Percentiles rank a stretch among this genome's conserved stretches.
Conservation (phyloP, 2,329 filamentous ascomycete genomes). For the Talaromyces sp. region DNA sequence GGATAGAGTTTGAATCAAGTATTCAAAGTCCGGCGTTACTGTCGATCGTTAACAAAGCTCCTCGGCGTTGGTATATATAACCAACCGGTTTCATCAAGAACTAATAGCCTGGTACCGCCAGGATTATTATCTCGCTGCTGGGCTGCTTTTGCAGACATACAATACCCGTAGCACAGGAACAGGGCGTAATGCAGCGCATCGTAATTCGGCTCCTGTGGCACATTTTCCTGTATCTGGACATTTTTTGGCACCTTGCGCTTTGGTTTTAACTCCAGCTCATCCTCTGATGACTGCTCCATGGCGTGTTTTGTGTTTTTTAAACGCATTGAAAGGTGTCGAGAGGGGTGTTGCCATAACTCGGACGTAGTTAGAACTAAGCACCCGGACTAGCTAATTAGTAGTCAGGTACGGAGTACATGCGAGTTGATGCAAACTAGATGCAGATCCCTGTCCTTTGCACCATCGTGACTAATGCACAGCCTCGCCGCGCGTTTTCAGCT, state of each 20-base stretch:
- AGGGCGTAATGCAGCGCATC: slow-evolving; percentile 13
- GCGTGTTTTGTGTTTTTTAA: neutral
- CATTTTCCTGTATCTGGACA: neutral
- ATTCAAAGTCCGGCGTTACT: slow-evolving; percentile 12
- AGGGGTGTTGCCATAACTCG: neutral
- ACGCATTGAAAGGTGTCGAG: neutral
- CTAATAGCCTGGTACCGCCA: neutral
- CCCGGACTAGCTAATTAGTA: neutral
- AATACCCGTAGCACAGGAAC: slow-evolving; percentile 15
- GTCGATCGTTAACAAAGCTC: neutral
- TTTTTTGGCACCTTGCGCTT: neutral
- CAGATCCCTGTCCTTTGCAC: neutral
- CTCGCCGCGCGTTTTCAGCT: neutral
- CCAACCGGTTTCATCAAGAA: slow-evolving; percentile 9
- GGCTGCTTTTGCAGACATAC: slow-evolving; percentile 2
- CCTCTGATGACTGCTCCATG: neutral
- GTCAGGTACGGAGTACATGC: no score
- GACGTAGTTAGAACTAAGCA: neutral
- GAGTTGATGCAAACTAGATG: neutral
- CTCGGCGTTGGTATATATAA: neutral
- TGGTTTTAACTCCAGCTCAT: neutral
- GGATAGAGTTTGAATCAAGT: slow-evolving; percentile 1
- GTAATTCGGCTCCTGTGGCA: neutral
- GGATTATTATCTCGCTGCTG: neutral
- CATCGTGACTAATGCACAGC: neutral